phyloP scores from a whole-genome alignment of 1,139 yeast species.

The Blastobotrys elegans region DNA sequence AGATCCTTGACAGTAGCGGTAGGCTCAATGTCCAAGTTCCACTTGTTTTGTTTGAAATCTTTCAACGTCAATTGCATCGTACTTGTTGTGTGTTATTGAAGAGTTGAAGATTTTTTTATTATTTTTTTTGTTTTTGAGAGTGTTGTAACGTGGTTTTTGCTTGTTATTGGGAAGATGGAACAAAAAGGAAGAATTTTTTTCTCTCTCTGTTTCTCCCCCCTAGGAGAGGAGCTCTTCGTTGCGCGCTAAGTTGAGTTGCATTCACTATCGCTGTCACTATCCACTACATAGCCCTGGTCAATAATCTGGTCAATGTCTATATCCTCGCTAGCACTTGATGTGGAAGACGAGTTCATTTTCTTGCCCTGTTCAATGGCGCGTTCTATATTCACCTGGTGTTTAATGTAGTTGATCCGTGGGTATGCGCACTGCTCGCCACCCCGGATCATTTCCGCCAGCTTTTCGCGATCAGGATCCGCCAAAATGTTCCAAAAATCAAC shows the following conservation, averaged over 20 bases:
- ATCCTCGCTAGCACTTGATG: slow-evolving; percentile 1
- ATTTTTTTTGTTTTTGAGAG: background rate
- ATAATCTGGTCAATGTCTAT: background rate
- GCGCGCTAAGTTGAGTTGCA: no score
- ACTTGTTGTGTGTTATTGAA: slow-evolving; percentile 3
- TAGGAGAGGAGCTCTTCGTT: no score
- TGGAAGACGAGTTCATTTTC: slow-evolving; percentile 3
- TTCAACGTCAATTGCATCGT: slow-evolving; percentile 86
- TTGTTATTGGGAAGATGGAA: background rate
- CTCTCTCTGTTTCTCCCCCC: no score
- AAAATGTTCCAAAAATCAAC: slow-evolving; percentile 60
- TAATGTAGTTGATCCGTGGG: slow-evolving; percentile 61
- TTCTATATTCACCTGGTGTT: slow-evolving; percentile 59
- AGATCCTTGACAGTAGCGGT: slow-evolving; percentile 62
- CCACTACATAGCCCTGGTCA: background rate
- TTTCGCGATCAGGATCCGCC: slow-evolving; percentile 60
- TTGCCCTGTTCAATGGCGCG: slow-evolving; percentile 48
- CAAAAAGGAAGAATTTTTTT: background rate
- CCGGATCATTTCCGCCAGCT: slow-evolving; percentile 50
- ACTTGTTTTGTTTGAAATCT: slow-evolving; percentile 88
- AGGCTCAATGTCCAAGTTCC: slow-evolving; percentile 71
- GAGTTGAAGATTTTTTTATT: background rate
- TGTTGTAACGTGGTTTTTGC: background rate
- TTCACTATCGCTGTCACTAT: background rate
- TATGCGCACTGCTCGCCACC: slow-evolving; percentile 65